A percentile compares a stretch with the other conserved stretches of the same genome.
Conservation (phyloP, 2,329 filamentous ascomycete species). For the Arthroderma sp. region DNA sequence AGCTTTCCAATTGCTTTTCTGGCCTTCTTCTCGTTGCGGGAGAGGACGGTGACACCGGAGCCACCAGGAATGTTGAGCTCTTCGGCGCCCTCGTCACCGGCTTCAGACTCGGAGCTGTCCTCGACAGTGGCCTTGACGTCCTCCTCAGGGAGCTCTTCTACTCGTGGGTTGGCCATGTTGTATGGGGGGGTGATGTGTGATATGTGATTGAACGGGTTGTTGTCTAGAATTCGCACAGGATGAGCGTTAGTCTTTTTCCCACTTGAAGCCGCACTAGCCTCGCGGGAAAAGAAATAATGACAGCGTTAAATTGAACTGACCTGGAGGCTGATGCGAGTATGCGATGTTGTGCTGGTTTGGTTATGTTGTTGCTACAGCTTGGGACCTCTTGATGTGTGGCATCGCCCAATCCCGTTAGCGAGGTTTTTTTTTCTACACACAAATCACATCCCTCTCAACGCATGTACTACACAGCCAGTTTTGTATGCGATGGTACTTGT, state of each 20-base stretch:
- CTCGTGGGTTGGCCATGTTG: conserved; percentile 32
- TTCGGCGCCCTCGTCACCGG: conserved; percentile 33
- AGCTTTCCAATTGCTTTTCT: conserved; percentile 99
- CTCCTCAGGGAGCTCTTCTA: conserved; percentile 83
- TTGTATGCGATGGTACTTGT: not conserved
- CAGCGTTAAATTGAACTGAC: not conserved
- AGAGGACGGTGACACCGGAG: conserved; percentile 83
- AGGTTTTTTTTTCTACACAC: conserved; percentile 20
- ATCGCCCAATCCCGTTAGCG: conserved; percentile 36
- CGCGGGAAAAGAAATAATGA: not conserved
- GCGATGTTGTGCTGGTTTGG: conserved; percentile 19
- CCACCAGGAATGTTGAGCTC: conserved; percentile 65
- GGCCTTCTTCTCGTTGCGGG: conserved; percentile 99
- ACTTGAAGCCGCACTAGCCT: not conserved
- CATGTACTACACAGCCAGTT: conserved; percentile 14
- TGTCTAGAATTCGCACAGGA: not conserved
- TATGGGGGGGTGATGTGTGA: conserved; percentile 10
- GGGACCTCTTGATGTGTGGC: not conserved
- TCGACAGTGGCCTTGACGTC: conserved; percentile 75
- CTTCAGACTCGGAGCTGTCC: conserved; percentile 44
- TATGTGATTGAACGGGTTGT: not conserved
- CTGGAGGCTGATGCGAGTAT: not conserved
- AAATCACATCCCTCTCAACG: conserved; percentile 14
- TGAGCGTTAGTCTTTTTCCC: not conserved
- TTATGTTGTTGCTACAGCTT: conserved; percentile 15